Evolutionary conservation across 1,139 yeast species (phyloP).

Genomic region (Geotrichum restrictum): DNA sequence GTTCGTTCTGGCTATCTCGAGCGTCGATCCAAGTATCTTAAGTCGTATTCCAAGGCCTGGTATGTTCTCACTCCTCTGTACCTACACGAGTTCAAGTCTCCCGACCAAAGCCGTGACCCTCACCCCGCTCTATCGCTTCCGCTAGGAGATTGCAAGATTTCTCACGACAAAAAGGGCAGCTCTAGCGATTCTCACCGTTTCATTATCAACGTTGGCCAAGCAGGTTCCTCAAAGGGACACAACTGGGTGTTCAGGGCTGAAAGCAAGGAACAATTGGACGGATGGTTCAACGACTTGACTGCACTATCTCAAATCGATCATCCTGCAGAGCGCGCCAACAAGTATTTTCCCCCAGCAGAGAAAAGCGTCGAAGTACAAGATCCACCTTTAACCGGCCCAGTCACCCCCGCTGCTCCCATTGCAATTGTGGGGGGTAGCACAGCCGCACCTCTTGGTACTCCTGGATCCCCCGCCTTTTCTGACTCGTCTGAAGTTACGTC

Average conservation of each 20-base stretch:
- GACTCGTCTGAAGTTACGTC: constrained; percentile 35
- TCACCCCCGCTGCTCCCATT: constrained; percentile 23
- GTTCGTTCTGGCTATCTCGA: constrained; percentile 80
- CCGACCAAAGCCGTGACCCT: constrained; percentile 77
- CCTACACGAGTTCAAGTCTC: constrained; percentile 83
- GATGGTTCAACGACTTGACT: constrained; percentile 79
- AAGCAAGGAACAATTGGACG: constrained; percentile 69
- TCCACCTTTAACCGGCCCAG: constrained; percentile 22
- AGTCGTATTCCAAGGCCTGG: constrained; percentile 85
- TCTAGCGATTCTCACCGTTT: constrained; percentile 62
- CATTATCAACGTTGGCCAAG: constrained; percentile 69
- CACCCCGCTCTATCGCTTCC: constrained; percentile 81
- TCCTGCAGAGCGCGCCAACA: constrained; percentile 30
- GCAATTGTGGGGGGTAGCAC: not conserved
- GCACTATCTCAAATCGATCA: constrained; percentile 55
- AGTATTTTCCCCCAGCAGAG: constrained; percentile 23
- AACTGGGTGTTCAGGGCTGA: constrained; percentile 91
- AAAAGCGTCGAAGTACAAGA: not conserved
- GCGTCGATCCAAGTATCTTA: constrained; percentile 83
- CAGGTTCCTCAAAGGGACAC: constrained; percentile 63
- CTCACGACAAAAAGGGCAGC: constrained; percentile 69
- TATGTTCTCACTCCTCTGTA: constrained; percentile 85
- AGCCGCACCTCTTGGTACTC: constrained; percentile 8
- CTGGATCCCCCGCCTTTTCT: constrained; percentile 30
- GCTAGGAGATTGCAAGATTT: constrained; percentile 73